Evolutionary conservation across 2,329 filamentous ascomycete species (phyloP), one percentile per base, ranked within the genome.

Genomic region (Hymenotorrendiella dingleyae): DNA sequence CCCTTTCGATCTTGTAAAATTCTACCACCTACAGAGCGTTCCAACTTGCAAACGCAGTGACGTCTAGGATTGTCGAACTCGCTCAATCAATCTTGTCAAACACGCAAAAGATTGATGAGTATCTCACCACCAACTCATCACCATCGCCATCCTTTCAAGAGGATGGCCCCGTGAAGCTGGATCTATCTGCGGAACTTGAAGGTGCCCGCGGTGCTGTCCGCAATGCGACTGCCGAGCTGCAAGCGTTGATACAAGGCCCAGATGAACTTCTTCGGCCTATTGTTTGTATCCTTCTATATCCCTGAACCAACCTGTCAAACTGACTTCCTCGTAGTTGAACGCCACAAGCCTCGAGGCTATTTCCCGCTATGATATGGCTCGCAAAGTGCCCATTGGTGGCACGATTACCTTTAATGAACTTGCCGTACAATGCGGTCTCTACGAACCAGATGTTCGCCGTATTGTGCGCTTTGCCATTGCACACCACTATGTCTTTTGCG

Each of bases 321-420:
- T n/a, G n/a, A n/a, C n/a, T n/a, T n/a, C n/a, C n/a, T n/a, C n/a
- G n/a, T n/a, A 53, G 49, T 34, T 35, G 16, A 52, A 54, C n/a
- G 21, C 42, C 20, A 40, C 47, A 19, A 43, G 35, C 14, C 45
- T 57, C 16, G 43, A 53, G 33, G 54, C 54, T 12, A 53, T 57
- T 32, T 48, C 33, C 35, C 38, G 32, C 14, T 54, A 47, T 33
- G 38, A 46, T 5, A 49, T 58, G 16, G 53, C 53, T 4, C 21
- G 23, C 2, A 41, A 41, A 10, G 39, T 58, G 12, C 40, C 49
- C 9, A 14, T 48, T 14, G 26, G 47, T 12, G 48, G 52, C 22
- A 40, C 42, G 32, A 46, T 50, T 12, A 43, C 52, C n/a, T 57
- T 47, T 37, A 41, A 40, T 9, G 43, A 55, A 6, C 38, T 58